Base-by-base conservation (phyloP, 805 yeast genomes). In the Ogataea philodendri region DNA sequence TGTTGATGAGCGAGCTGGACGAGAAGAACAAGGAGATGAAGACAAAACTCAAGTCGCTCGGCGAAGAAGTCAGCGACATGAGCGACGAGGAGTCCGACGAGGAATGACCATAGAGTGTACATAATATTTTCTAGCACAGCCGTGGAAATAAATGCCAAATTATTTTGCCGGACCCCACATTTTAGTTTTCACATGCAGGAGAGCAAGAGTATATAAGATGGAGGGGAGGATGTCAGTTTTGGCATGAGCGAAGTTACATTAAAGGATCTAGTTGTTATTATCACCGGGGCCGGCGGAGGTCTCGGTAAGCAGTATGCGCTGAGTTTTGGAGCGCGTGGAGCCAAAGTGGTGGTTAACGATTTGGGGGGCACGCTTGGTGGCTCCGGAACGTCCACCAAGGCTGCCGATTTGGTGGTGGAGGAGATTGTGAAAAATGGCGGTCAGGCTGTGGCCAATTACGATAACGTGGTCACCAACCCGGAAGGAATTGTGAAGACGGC, bases 231-330 rank as follows among this genome's bases (percentile, higher is more conserved):
- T 22, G n/a, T 18, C 14, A 11, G 9, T 28, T 15, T 13, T 7
- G 14, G 20, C 10, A 36, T 30, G 39, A 16, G 35, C 20, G 72
- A 55, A 69, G 62, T 55, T 62, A 77, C 10, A 66, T 86, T 81
- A 55, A 82, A 85, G 53, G 87, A 80, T 51, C 81, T 84, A 60
- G 97, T 90, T 27, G 97, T 90, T 21, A 78, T 90, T 39, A 79
- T 90, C 58, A 90, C 97, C 32, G 98, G 98, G 21, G 93, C 97
- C 30, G 98, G 98, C 46, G 97, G 97, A 49, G 98, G 97, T 13
- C 73, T 90, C 28, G 98, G 98, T 15, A 84, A 74, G 52, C 78
- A 78, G 31, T 90, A 90, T 62, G 95, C 96, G 5, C 65, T 87
- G 20, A 87, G 83, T 50, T 90, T 73, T 63, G 97, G 95, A 26